Evolutionary conservation across 2,329 filamentous ascomycete genomes (phyloP), one percentile per base, ranked within the genome.

Genomic region (Dactylonectria estremocensis): DNA sequence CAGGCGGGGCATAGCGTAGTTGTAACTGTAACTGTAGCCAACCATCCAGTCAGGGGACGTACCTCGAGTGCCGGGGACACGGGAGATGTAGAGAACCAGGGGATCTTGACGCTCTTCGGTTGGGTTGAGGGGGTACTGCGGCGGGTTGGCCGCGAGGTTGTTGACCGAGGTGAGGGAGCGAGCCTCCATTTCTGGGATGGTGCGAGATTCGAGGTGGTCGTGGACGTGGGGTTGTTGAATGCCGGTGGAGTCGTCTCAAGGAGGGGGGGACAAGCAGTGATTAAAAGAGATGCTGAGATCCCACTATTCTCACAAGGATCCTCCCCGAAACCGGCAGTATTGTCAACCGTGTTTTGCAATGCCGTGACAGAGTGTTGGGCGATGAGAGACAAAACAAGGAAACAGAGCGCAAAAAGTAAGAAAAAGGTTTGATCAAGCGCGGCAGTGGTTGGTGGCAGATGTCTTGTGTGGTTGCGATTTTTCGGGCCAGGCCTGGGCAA

Each of bases 21-120:
- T 31, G 24, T 1, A 28, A 9, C 4, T 24, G 33, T 35, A 28
- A 28, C 24, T 28, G 24, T 28, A 28, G 24, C 24, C 7, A 5
- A 4, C 24, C 24, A 28, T 28, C 24, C 7, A 28, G 7, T 55
- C 45, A 46, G 56, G 56, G 22, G 67, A 79, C 83, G 72, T 85
- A 95, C 94, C 94, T 91, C 91, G 90, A 70, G 93, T 97, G 22
- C 95, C 95, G 1, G 96, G 96, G 0, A 99, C 95, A 72, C 95
- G 87, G 40, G 95, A 94, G 72, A 99, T 97, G 82, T 99, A 99
- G 46, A 99, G 88, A 2, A 91, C 90, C 57, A 98, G 81, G 4
- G 94, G 90, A 56, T 94, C 90, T 69, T 91, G 88, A 69, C 85
- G 88, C 74, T 88, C 83, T 72, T 92, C 90, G 3, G 90, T 89